Base-by-base conservation (phyloP, 768 basidiomycete species). In the Suillus brevipes region DNA sequence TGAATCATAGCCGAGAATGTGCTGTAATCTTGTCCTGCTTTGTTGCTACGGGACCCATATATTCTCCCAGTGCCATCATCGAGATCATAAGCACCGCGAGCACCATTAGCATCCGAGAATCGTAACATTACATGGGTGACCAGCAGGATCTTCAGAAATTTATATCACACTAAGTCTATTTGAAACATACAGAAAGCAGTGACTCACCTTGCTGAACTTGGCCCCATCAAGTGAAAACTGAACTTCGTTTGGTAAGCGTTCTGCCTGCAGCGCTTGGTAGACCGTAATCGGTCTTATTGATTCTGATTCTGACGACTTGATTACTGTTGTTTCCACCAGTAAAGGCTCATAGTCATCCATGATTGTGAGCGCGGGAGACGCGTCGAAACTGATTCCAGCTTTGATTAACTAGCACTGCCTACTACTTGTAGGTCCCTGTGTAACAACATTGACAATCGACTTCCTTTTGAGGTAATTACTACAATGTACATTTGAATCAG, bases 231-330 rank as follows among this genome's bases (percentile, higher is more conserved):
- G 34, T 1, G 8, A 36, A 8, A 36, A 36, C 34, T 36, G 34
- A 6, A 36, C 7, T 36, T 36, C 34, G 7, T 36, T 36, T 5
- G 6, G 6, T 2, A 36, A 36, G 34, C 8, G 34, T 8, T 36
- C 34, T 36, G 34, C 34, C 34, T 36, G 34, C 8, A 8, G 34
- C 4, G 6, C 34, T 8, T 89, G 89, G 36, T 79, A 80, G 37
- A 89, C 79, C 8, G 86, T 89, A 3, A 85, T 78, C 1, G 89
- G 87, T 45, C 84, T 78, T 25, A 81, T 71, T 0, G 59, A 40
- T 20, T 64, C 53, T 36, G 65, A 45, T 16, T 60, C 45, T 23
- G 53, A 67, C 49, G 60, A 49, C 66, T 49, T 38, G 4, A 64
- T 40, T 8, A 45, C 12, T 34, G 67, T 59, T 7, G 56, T 55